Evolutionary conservation across 2,329 filamentous ascomycete species (phyloP), one percentile per base, ranked within the genome.

Genomic region (Onygenales sp.): DNA sequence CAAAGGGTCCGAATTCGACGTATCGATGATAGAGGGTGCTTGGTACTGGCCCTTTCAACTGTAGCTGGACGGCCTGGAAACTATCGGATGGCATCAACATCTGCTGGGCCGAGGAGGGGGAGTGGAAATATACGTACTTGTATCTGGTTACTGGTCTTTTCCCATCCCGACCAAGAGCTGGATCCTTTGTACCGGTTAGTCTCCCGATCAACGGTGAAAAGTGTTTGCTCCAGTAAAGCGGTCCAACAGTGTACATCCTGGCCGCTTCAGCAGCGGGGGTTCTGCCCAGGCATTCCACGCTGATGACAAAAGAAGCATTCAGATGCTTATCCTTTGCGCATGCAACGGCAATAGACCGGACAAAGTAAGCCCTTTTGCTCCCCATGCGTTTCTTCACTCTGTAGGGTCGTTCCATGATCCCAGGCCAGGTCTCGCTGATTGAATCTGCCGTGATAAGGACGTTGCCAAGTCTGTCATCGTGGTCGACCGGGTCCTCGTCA

Each of bases 1-100:
- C 87, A 64, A 95, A 89, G 31, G 91, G 90, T 54, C 84, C 86
- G 71, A 96, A 96, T 67, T 95, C 91, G 54, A 96, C 91, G 64
- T 87, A 97, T 60, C 90, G 86, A 67, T 96, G 91, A 68, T 95
- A 95, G 36, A 97, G 76, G 57, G 83, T 76, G 2, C 82, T 75
- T 0, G 92, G 91, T 0, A 93, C 85, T 0, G 92, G 92, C 0
- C 92, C 92, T 45, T 80, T 77, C 7, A 97, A 78, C 67, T 96
- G 92, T 63, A 96, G 84, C 68, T 96, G 87, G 66, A 89, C 91
- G 41, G 92, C 88, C 76, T 95, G 91, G 71, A 97, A 97, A 69
- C 87, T 91, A 63, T 61, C 64, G 27, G 49, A 46, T 45, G 36
- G 8, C 3, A 35, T 38, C 31, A 38, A 21, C 2, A 32, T 17